Evolutionary conservation across 768 basidiomycete genomes (phyloP), one percentile per base, ranked within the genome.

Genomic region (Xerocomellus chrysenteron): DNA sequence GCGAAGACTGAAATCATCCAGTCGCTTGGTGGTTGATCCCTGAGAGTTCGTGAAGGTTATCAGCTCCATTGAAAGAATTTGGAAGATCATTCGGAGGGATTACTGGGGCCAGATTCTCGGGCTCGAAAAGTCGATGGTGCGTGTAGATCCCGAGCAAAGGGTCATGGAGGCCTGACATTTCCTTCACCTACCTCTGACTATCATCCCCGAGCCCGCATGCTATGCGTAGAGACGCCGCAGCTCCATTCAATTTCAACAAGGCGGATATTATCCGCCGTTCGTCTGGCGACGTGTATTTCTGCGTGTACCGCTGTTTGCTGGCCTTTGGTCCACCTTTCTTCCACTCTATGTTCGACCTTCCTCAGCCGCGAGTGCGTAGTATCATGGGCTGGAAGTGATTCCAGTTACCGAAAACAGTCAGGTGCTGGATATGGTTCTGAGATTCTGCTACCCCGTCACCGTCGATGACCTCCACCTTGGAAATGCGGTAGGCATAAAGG

Each of bases 261-360:
- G 79, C 80, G 40, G 81, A 84, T 54, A 69, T 84, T 40, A 74
- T 81, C 57, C 66, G 85, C 40, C 76, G 78, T 52, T 79, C 84
- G 10, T 81, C 78, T 36, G 83, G 85, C 51, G 46, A 62, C 33
- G 50, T 70, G 13, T 58, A 70, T 40, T 66, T 65, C 39, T 47
- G 60, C 24, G 63, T 68, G 37, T 46, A 68, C 39, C 58, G 73
- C 28, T 62, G 73, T 43, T 21, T 69, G 46, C 57, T 74, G 7
- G 56, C 55, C 40, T 50, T 68, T 30, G 52, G 71, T 17, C 73
- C 70, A 6, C 69, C 70, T 26, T 63, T 73, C 45, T 73, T 72
- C 52, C 59, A 68, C 36, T 57, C 59, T 24, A 72, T 72, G 72
- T 72, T 74, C 47, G 62, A 62, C 43, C 64, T 74, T 46, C 73